Base-by-base conservation (phyloP, 1,139 yeast genomes). In the Hansenula sp. region DNA sequence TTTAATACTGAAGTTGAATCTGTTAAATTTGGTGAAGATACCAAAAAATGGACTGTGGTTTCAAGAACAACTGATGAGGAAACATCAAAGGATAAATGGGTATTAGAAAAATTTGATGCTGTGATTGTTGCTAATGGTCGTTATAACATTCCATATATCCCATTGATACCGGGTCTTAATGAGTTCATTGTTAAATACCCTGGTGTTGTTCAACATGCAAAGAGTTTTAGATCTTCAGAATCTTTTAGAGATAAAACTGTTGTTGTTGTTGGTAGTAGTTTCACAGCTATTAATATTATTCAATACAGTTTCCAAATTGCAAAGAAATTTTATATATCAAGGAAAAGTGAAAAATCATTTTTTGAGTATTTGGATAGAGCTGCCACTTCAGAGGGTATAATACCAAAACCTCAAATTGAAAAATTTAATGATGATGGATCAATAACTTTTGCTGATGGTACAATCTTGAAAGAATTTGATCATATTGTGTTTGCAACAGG, bases 281-380 rank as follows among this genome's bases (percentile, higher is more conserved):
- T 73, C 29, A 68, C 75, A 47, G 65, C 76, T 5, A 62, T 68
- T 13, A 75, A 74, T 52, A 55, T 72, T 14, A 53, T 71, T 17
- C 77, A 73, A 45, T 72, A 74, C 44, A 55, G 70, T n/a, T 59
- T 60, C 24, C 75, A 76, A 1, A 54, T 62, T 6, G 71, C 70
- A 10, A 61, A 59, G 29, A 45, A 60, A 14, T 60, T 66, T 1
- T 51, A 64, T 9, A 59, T 68, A 16, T 59, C 75, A 4, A 61
- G 69, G 40, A 43, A 45, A 27, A 33, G 48, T 19, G 48, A 7
- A 53, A n/a, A 36, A 4, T 24, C 21, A n/a, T 47, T 48, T 8
- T 32, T 27, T 32, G 39, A 37, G 6, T 57, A 60, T 59, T 37
- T 57, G 20, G 56, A 56, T 14, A 54, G 58, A 25, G 73, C 71